Base-by-base conservation (phyloP, 164 flowering plant genomes). In the Nymphaea colorata region DNA sequence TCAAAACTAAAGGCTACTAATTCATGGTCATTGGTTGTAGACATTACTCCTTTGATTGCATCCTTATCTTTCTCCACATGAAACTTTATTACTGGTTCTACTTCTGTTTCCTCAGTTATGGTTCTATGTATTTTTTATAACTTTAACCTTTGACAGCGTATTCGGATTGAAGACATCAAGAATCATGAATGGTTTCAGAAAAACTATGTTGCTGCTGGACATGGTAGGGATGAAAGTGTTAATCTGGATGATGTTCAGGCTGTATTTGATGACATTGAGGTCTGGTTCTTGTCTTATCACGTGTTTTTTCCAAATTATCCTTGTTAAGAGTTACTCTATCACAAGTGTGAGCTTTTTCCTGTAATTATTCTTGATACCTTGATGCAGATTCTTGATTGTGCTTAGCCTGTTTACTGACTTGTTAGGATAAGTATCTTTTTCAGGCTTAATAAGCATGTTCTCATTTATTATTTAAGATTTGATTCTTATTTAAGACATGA, bases 181-280 rank as follows among this genome's bases (percentile, higher is more conserved):
- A 80, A 67, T 62, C 83, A 88, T 77, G 79, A 87, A 43, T 94
- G 99, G 98, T 94, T 94, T 70, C 73, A 67, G 67, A 83, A 72
- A 74, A 82, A 82, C 72, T 94, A 90, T 77, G 67, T 77, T 55
- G 76, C 91, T 68, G 79, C 80, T 43, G 71, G 76, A 73, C 82
- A 78, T 66, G 77, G 72, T 4, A 85, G 82, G 75, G 96, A 86
- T 63, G 93, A 84, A 77, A 85, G 82, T 74, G 93, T 91, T 71
- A 88, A 83, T 81, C 81, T 94, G 78, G 98, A 94, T 78, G 99
- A 94, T 76, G 84, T 94, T 69, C 76, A 74, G 71, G 93, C 96
- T 14, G 99, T 90, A 74, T 94, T 94, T 76, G 85, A 90, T 69
- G 96, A 87, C 74, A 92, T 94, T 76, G 96, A 90, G 99, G 99